Evolutionary conservation across 2,329 filamentous ascomycete genomes (phyloP).

Genomic region (Xylaria polymorpha): DNA sequence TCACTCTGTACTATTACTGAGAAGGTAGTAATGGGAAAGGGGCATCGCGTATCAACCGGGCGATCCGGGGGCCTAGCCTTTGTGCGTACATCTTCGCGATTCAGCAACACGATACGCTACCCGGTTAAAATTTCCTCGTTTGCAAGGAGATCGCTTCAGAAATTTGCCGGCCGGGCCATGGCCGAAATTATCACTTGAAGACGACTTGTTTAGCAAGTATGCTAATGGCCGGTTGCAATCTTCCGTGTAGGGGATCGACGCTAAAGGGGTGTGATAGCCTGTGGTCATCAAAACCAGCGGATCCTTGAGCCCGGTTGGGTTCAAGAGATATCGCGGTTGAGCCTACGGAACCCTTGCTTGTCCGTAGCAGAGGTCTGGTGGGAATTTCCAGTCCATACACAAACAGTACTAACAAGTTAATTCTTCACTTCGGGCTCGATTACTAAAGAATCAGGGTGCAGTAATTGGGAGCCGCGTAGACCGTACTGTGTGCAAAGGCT

Average conservation of each 20-base stretch:
- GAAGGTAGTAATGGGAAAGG: slow-evolving; percentile 5
- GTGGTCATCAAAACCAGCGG: neutral
- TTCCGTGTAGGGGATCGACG: neutral
- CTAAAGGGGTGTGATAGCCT: slow-evolving; percentile 7
- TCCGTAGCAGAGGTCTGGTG: neutral
- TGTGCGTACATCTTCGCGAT: neutral
- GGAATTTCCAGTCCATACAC: neutral
- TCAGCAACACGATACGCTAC: neutral
- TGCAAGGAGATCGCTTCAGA: neutral
- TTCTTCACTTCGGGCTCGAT: neutral
- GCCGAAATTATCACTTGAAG: neutral
- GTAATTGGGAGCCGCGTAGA: neutral
- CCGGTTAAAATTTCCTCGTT: neutral
- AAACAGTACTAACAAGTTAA: neutral
- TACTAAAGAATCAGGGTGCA: neutral
- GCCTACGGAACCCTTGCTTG: neutral
- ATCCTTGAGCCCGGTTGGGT: neutral
- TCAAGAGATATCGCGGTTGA: neutral
- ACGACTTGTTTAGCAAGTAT: slow-evolving; percentile 9
- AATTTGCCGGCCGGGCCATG: slow-evolving; percentile 5
- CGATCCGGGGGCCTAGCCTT: neutral
- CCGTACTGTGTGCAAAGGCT: neutral
- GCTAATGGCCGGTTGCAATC: neutral
- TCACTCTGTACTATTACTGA: neutral
- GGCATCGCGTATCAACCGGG: neutral